Evolutionary conservation across 1,139 yeast genomes (phyloP).

Genomic region (Wickerhamiella infanticola): DNA sequence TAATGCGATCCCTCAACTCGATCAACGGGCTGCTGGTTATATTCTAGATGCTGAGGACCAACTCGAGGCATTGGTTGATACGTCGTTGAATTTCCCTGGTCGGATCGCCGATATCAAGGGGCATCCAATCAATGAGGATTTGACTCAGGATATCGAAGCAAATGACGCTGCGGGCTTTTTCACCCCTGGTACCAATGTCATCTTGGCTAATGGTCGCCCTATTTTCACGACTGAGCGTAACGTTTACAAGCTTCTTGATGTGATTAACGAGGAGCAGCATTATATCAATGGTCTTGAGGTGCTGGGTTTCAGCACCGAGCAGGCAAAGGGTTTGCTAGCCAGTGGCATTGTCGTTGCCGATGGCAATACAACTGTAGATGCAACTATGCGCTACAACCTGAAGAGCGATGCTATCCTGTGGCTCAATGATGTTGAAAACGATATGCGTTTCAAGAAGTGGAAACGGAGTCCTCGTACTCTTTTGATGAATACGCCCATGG

Average conservation of each 20-base stretch:
- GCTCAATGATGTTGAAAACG: constrained; percentile 62
- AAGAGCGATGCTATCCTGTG: constrained; percentile 40
- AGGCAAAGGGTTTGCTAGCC: background rate
- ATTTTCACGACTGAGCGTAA: constrained; percentile 17
- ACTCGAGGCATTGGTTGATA: constrained; percentile 20
- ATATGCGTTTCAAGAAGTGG: constrained; percentile 37
- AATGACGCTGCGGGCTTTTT: constrained; percentile 14
- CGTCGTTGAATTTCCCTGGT: constrained; percentile 24
- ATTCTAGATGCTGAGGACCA: constrained; percentile 18
- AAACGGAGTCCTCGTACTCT: constrained; percentile 31
- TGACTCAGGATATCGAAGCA: constrained; percentile 16
- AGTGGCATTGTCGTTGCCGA: background rate
- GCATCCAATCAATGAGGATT: constrained; percentile 7
- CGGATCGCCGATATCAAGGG: constrained; percentile 16
- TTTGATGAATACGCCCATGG: constrained; percentile 29
- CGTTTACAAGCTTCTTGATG: constrained; percentile 19
- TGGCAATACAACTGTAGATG: background rate
- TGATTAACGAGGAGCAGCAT: constrained; percentile 21
- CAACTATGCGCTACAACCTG: constrained; percentile 26
- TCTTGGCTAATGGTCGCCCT: constrained; percentile 27
- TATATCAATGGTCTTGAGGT: constrained; percentile 15
- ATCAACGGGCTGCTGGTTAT: constrained; percentile 21
- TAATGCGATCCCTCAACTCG: constrained; percentile 20
- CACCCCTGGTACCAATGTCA: constrained; percentile 22
- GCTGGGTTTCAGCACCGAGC: constrained; percentile 19